phyloP scores from a whole-genome alignment of 2,329 filamentous ascomycete species.

The Venturia pyrina region DNA sequence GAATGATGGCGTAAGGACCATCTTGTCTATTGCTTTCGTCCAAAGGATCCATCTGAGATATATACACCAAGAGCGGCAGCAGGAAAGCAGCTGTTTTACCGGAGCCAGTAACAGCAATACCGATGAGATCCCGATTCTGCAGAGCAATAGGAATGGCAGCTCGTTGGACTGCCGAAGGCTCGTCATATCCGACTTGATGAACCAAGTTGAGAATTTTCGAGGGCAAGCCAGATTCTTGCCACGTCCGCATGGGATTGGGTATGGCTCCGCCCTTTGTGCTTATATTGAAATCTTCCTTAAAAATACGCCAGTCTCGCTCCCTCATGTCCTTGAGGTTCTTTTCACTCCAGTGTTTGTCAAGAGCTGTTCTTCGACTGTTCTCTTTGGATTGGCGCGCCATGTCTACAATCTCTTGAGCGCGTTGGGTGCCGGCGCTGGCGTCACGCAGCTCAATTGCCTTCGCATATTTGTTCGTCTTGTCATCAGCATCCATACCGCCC shows the following conservation, averaged over 20 bases:
- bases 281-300: conserved; percentile 99
- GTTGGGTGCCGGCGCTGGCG: conserved; percentile 60
- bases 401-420: conserved; percentile 72
- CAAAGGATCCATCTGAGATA: conserved; percentile 76
- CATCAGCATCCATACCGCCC: conserved; percentile 56
- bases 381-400: conserved; percentile 73
- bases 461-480: conserved; percentile 46
- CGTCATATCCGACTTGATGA: conserved; percentile 75
- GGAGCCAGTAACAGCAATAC: conserved; percentile 94
- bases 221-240: conserved; percentile 77
- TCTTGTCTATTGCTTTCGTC: conserved; percentile 74
- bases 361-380: conserved; percentile 57
- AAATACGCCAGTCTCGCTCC: conserved; percentile 96
- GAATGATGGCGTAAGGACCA: conserved; percentile 91
- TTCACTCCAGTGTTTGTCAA: conserved; percentile 93
- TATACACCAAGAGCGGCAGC: conserved; percentile 86
- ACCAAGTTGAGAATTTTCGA: conserved; percentile 71
- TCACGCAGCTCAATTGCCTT: conserved; percentile 66
- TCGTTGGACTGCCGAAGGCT: conserved; percentile 84
- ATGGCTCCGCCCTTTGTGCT: conserved; percentile 84
- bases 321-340: conserved; percentile 91
- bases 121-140: conserved; percentile 90
- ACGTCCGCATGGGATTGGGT: conserved; percentile 92
- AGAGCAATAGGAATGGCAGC: conserved; percentile 93
- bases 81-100: conserved; percentile 97